Conservation (phyloP, 2,329 filamentous ascomycete species). For the Falciphora oryzae region DNA sequence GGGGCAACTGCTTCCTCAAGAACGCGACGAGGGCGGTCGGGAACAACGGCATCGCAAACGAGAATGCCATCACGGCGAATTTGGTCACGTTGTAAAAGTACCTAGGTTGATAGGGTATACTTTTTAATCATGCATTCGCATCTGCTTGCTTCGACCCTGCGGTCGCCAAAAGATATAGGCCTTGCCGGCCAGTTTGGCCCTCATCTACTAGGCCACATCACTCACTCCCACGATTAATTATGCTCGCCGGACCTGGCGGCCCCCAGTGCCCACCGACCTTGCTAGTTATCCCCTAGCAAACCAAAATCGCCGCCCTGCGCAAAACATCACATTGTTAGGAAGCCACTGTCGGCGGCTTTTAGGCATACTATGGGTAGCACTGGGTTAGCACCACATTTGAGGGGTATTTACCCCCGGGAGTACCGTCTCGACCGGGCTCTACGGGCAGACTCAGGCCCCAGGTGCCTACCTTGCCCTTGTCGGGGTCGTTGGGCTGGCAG, state of each 20-base stretch:
- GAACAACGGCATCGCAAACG: not conserved
- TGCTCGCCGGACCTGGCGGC: too few species aligned
- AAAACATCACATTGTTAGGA: too few species aligned
- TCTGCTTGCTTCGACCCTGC: not conserved
- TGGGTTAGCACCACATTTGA: not conserved
- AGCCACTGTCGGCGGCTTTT: not conserved
- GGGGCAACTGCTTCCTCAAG: conserved; percentile 9
- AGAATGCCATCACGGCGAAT: not conserved
- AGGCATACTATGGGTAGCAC: not conserved
- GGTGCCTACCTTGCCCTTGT: not conserved
- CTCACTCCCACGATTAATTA: too few species aligned
- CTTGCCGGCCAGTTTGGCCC: not conserved
- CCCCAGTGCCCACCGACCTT: too few species aligned
- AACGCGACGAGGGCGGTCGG: not conserved
- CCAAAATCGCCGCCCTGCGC: too few species aligned
- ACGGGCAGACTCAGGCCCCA: too few species aligned
- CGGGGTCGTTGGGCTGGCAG: conserved; percentile 3
- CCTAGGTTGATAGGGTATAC: not conserved
- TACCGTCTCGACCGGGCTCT: too few species aligned
- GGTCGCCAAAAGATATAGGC: not conserved
- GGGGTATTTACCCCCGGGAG: too few species aligned
- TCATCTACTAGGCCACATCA: too few species aligned
- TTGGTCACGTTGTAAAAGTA: not conserved
- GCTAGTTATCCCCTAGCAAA: too few species aligned
- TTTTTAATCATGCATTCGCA: not conserved